Evolutionary conservation across 2,329 filamentous ascomycete genomes (phyloP).

Genomic region (Pezicula rhizophila): DNA sequence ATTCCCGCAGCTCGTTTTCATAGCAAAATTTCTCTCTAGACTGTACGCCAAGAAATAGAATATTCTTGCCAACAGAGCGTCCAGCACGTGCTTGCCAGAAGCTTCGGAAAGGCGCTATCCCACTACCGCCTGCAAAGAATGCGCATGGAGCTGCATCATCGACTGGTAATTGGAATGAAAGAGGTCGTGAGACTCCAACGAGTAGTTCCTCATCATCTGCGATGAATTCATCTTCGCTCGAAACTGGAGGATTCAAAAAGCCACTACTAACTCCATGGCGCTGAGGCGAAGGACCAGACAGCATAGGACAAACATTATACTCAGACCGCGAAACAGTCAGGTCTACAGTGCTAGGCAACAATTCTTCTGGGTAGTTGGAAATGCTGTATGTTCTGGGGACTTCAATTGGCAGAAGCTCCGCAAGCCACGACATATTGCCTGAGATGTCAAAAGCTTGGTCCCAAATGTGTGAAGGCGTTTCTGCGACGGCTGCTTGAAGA

Average conservation of each 20-base stretch:
- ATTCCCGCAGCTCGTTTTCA: conserved; percentile 40
- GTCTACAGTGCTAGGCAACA: conserved; percentile 45
- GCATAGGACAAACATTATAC: conserved; percentile 38
- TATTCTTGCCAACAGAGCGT: conserved; percentile 36
- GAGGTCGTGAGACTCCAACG: conserved; percentile 45
- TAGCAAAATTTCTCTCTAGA: conserved; percentile 46
- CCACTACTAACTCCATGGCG: conserved; percentile 45
- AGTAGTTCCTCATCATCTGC: conserved; percentile 40
- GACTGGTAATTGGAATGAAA: conserved; percentile 45
- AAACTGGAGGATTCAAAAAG: conserved; percentile 45
- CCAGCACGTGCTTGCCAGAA: conserved; percentile 45
- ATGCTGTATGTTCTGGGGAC: conserved; percentile 49
- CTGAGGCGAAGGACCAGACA: conserved; percentile 5
- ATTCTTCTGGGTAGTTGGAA: conserved; percentile 42
- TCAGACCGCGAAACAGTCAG: conserved; percentile 46
- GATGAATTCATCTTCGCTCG: conserved; percentile 32
- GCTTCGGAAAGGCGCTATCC: conserved; percentile 47
- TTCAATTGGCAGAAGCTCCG: conserved; percentile 41
- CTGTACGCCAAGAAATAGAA: conserved; percentile 47
- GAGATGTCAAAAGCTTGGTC: conserved; percentile 41
- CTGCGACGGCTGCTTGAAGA: conserved; percentile 40
- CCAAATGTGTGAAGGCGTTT: conserved; percentile 43
- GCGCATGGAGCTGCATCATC: conserved; percentile 44
- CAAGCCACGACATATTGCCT: conserved; percentile 35
- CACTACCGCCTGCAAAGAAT: conserved; percentile 47